A percentile compares a stretch with the other conserved stretches of the same genome.
These are phyloP conservation scores for Hypoxylon sp. DNA, from an alignment of 2,329 filamentous ascomycete genomes.

Conservation along the genomic window DNA sequence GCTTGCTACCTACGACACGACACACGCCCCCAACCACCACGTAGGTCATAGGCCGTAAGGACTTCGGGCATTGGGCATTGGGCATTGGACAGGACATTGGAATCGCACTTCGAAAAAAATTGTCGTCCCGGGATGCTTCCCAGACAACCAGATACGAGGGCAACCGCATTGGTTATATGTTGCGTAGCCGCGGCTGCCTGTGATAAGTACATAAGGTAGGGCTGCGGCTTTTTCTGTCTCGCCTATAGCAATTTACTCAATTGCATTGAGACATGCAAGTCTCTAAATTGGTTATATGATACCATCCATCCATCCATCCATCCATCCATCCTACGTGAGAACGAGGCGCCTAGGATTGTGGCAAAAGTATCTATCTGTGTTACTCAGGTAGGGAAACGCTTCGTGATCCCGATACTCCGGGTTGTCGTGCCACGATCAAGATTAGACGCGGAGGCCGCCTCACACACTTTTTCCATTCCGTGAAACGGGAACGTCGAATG, in stretches of 20 bases:
- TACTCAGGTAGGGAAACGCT: too few species aligned
- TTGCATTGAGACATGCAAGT: conserved; percentile 5
- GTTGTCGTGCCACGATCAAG: conserved; percentile 14
- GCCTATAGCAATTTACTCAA: background rate
- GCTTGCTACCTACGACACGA: too few species aligned
- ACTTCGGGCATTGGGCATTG: background rate
- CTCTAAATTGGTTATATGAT: conserved; percentile 10
- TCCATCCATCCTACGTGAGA: conserved; percentile 17
- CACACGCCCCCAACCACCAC: conserved; percentile 2
- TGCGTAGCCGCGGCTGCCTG: conserved; percentile 10
- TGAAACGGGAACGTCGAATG: conserved; percentile 14
- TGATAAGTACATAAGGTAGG: background rate
- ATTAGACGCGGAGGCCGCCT: conserved; percentile 10
- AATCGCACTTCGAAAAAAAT: background rate
- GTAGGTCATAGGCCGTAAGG: background rate
- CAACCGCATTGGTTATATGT: conserved; percentile 9
- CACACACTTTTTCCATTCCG: conserved; percentile 12
- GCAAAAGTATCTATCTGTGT: conserved; percentile 21
- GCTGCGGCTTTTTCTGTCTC: conserved; percentile 6
- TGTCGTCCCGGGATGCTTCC: conserved; percentile 8
- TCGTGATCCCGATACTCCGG: conserved; percentile 6
- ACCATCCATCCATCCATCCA: too few species aligned
- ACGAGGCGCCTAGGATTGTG: conserved; percentile 19
- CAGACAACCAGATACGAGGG: conserved; percentile 8
- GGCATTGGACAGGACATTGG: background rate